A percentile compares a stretch with the other conserved stretches of the same genome.
Evolutionary conservation across 495 filamentous ascomycete species (phyloP).

Genomic region (Penicillium herquei): DNA sequence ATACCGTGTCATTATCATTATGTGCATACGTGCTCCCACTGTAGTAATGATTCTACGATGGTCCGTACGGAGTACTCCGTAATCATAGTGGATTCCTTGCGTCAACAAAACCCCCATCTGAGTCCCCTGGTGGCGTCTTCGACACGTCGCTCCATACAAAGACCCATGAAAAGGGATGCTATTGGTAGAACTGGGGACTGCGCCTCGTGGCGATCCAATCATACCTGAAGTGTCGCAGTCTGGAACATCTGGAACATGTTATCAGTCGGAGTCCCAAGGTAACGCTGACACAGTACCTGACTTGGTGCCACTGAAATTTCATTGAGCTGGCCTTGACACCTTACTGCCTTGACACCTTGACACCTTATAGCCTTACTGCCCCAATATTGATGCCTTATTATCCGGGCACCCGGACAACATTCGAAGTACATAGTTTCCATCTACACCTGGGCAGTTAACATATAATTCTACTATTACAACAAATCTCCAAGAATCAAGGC

Average conservation of each 20-base stretch:
- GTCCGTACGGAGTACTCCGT: not conserved
- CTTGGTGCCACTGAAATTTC: not conserved
- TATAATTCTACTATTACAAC: too few relatives aligned
- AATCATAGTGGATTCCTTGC: not conserved
- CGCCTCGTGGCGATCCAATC: slow-evolving; percentile 9
- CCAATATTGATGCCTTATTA: not conserved
- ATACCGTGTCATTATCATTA: too few relatives aligned
- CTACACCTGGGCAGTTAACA: too few relatives aligned
- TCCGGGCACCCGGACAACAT: too few relatives aligned
- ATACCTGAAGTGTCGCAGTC: not conserved
- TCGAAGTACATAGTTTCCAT: too few relatives aligned
- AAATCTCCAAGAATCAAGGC: too few relatives aligned
- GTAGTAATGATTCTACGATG: too few relatives aligned
- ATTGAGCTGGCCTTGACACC: too few relatives aligned
- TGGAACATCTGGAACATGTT: slow-evolving; percentile 1
- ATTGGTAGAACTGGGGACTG: not conserved
- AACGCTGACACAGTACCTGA: slow-evolving; percentile 2
- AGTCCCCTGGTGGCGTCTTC: slow-evolving; percentile 2
- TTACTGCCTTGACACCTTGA: too few relatives aligned
- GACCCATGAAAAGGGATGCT: not conserved
- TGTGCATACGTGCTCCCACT: too few relatives aligned
- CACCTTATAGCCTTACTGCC: too few relatives aligned
- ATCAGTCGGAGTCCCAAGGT: not conserved
- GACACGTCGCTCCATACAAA: slow-evolving; percentile 5
- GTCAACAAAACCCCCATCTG: not conserved